phyloP scores from a whole-genome alignment of 352 stramenopile genomes.

The Globisporangium mamillatum region DNA sequence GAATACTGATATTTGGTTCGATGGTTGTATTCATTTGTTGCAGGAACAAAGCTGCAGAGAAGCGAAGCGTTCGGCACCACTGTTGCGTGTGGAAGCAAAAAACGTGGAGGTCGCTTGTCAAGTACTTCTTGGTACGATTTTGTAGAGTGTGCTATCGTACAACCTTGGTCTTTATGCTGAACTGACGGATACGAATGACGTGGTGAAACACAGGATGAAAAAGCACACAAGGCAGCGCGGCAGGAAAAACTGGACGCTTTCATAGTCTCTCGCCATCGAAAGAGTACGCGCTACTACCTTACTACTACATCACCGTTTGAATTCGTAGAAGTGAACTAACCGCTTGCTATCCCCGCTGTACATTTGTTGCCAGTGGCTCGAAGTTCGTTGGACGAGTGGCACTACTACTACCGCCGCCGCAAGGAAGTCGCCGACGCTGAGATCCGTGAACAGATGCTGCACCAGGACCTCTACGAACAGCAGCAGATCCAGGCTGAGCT shows the following conservation, averaged over 20 bases:
- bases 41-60: conserved; percentile 40
- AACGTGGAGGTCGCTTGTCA: conserved; percentile 12
- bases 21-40: background rate
- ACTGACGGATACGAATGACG: background rate
- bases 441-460: conserved; percentile 36
- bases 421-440: conserved; percentile 42
- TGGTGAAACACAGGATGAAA: conserved; percentile 33
- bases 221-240: conserved; percentile 22
- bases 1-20: background rate
- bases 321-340: background rate
- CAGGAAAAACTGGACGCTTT: conserved; percentile 28
- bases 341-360: background rate
- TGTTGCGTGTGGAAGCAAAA: conserved; percentile 6
- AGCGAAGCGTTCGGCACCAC: conserved; percentile 28
- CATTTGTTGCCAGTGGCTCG: conserved; percentile 19
- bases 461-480: conserved; percentile 31
- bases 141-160: background rate
- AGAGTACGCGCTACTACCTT: conserved; percentile 23
- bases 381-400: conserved; percentile 31
- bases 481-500: conserved; percentile 28
- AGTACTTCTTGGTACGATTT: conserved; percentile 32
- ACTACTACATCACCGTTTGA: background rate
- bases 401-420: conserved; percentile 37
- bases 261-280: conserved; percentile 29
- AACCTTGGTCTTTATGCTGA: background rate